Percentiles rank a stretch among this genome's conserved stretches.
Conservation (phyloP, 2,329 filamentous ascomycete species). For the Scorias spongiosa region DNA sequence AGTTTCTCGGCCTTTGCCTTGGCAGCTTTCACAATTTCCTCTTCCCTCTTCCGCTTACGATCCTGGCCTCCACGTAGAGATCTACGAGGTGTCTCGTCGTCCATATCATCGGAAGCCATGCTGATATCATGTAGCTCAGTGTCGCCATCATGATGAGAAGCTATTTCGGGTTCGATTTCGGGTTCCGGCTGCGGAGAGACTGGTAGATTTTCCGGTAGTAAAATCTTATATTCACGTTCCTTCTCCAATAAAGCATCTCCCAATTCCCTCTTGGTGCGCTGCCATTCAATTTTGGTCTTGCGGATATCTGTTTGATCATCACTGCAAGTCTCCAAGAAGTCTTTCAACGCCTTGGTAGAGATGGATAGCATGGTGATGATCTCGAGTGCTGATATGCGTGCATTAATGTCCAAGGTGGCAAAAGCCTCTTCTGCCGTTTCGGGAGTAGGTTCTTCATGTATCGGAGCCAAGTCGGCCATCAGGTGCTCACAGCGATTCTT, state of each 20-base stretch:
- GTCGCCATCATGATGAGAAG: constrained; percentile 39
- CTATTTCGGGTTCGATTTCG: constrained; percentile 33
- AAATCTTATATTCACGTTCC: constrained; percentile 37
- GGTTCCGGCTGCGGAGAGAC: constrained; percentile 38
- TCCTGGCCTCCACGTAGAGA: constrained; percentile 43
- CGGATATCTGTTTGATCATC: constrained; percentile 88
- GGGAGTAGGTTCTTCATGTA: constrained; percentile 56
- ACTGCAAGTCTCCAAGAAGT: constrained; percentile 81
- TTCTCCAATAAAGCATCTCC: constrained; percentile 40
- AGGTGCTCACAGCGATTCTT: constrained; percentile 64
- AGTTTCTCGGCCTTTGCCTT: constrained; percentile 46
- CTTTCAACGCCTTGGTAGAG: constrained; percentile 71
- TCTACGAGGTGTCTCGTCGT: constrained; percentile 51
- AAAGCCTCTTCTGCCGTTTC: constrained; percentile 64
- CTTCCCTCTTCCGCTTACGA: constrained; percentile 38
- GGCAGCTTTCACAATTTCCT: constrained; percentile 44
- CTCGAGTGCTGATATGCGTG: constrained; percentile 65
- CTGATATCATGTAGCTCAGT: background rate
- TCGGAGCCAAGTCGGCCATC: constrained; percentile 64
- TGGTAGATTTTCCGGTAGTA: constrained; percentile 58
- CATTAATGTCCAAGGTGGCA: constrained; percentile 62
- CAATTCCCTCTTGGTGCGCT: constrained; percentile 51
- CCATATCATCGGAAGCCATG: constrained; percentile 43
- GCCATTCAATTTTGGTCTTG: constrained; percentile 89
- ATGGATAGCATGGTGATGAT: constrained; percentile 75